phyloP scores from a whole-genome alignment of 2,329 filamentous ascomycete genomes.

The Nemania serpens region DNA sequence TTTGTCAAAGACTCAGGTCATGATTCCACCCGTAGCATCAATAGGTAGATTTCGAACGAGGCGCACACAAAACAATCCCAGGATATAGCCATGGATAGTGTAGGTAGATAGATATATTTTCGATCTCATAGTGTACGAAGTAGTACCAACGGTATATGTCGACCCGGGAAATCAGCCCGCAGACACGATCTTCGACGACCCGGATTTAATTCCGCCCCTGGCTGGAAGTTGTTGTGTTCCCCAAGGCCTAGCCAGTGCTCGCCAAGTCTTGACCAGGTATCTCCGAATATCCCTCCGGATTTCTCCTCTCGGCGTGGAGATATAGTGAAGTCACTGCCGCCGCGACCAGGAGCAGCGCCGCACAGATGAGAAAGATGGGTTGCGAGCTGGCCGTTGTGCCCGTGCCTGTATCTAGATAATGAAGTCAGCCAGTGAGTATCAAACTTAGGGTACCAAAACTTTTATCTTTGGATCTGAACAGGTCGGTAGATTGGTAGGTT shows the following conservation, averaged over 20 bases:
- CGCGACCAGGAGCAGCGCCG: slow-evolving; percentile 31
- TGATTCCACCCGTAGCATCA: no score
- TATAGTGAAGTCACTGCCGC: slow-evolving; percentile 23
- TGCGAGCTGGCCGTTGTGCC: slow-evolving; percentile 26
- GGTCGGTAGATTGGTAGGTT: no score
- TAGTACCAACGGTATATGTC: no score
- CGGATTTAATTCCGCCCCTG: slow-evolving; percentile 16
- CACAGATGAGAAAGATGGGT: slow-evolving; percentile 33
- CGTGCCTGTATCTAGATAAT: not conserved
- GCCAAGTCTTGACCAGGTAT: slow-evolving; percentile 15
- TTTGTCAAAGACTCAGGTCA: no score
- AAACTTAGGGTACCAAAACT: no score
- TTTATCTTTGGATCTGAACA: not conserved
- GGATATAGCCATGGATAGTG: no score
- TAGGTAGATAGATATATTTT: no score
- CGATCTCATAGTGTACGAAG: no score
- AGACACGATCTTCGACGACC: not conserved
- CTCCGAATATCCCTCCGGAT: slow-evolving; percentile 13
- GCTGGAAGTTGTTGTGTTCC: not conserved
- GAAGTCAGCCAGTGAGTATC: not conserved
- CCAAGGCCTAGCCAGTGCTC: not conserved
- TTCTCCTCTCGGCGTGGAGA: not conserved
- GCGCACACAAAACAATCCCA: no score
- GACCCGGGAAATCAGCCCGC: no score
- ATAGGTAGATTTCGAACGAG: no score